These are phyloP conservation scores for Acer yangbiense DNA, from an alignment of 345 rosid genomes.

Conservation along the genomic window DNA sequence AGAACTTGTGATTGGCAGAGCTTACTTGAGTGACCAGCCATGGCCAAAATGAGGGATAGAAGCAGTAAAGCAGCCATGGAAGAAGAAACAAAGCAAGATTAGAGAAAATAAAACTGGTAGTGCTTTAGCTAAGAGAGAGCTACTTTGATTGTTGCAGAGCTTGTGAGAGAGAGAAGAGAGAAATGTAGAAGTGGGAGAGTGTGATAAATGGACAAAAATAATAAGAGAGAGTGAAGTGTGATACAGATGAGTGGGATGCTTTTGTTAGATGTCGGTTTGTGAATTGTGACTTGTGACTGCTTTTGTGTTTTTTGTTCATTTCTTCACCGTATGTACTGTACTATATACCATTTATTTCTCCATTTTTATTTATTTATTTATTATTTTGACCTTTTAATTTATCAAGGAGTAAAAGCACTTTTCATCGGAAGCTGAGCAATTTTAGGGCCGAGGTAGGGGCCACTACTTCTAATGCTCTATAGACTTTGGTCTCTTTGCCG, in stretches of 20 bases:
- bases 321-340: background rate
- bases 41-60: constrained; percentile 46
- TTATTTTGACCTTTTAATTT: background rate
- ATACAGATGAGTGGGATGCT: background rate
- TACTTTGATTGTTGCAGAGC: too few species aligned
- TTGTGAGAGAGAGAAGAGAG: constrained; percentile 5
- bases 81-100: constrained; percentile 3
- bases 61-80: constrained; percentile 49
- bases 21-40: constrained; percentile 57
- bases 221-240: background rate
- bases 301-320: background rate
- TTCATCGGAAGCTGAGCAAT: background rate
- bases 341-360: too few species aligned
- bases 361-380: too few species aligned
- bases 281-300: background rate
- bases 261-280: constrained; percentile 10
- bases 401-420: background rate
- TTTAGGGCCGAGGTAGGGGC: background rate
- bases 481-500: too few species aligned
- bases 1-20: background rate
- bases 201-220: constrained; percentile 4
- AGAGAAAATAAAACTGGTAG: constrained; percentile 1
- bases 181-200: constrained; percentile 5
- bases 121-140: background rate
- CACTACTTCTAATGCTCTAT: background rate